These are phyloP conservation scores for Cylindrodendrum hubeiense DNA, from an alignment of 2,329 filamentous ascomycete species.

Conservation along the genomic window DNA sequence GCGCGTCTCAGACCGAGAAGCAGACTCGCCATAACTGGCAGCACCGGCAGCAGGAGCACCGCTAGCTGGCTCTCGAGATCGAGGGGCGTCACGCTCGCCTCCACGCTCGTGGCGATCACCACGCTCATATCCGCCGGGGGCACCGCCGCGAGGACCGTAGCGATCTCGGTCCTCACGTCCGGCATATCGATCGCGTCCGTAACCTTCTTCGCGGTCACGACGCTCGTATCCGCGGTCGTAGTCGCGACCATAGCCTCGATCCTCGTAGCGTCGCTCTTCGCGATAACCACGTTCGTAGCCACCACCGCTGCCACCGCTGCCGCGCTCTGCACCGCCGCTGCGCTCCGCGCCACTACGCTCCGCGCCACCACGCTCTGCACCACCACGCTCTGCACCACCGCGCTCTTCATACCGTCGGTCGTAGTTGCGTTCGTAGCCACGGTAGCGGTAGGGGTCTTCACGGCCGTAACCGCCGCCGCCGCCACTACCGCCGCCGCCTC, in stretches of 20 bases:
- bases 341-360: conserved; percentile 44
- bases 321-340: conserved; percentile 53
- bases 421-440: conserved; percentile 57
- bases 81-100: conserved; percentile 55
- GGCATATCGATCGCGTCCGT: conserved; percentile 54
- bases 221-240: conserved; percentile 70
- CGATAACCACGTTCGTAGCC: conserved; percentile 59
- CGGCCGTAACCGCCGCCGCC: conserved; percentile 60
- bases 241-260: conserved; percentile 63
- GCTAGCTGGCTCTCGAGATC: conserved; percentile 54
- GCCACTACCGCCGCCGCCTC: conserved; percentile 58
- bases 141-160: conserved; percentile 52
- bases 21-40: conserved; percentile 56
- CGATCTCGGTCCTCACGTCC: conserved; percentile 61
- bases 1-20: conserved; percentile 57
- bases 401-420: conserved; percentile 62
- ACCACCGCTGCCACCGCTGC: conserved; percentile 56
- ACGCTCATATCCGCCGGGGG: conserved; percentile 59
- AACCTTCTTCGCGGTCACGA: conserved; percentile 56
- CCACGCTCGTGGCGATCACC: conserved; percentile 61
- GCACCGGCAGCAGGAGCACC: conserved; percentile 49
- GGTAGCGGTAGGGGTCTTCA: conserved; percentile 71
- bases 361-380: conserved; percentile 39
- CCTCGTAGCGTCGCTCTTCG: conserved; percentile 61
- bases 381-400: conserved; percentile 51